Evolutionary conservation across 805 yeast species (phyloP), one percentile per base, ranked within the genome.

Genomic region (Priceomyces castillae): DNA sequence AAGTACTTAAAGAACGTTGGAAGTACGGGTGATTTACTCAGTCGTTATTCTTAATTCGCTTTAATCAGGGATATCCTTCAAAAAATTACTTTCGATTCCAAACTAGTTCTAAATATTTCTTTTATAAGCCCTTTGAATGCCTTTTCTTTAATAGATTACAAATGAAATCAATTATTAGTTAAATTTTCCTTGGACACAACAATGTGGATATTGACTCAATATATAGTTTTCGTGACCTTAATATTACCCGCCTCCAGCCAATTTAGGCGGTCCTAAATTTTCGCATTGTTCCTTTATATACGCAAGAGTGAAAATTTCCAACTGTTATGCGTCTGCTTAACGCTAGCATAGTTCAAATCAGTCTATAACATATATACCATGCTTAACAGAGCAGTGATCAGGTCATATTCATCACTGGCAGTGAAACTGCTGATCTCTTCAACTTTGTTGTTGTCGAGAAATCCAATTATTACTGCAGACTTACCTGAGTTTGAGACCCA

Each of bases 391-490:
- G 40, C 41, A 16, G 17, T 45, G 20, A 18, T 42, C 6, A 48
- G 52, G 42, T 46, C 46, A 2, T 54, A 56, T 33, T 48, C 56
- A 11, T 48, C 53, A 3, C 41, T 39, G 15, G 19, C 47, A 2
- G 35, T 30, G 11, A 30, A 43, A 4, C 41, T 53, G 16, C 20
- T 34, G 18, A 58, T 70, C 20, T 59, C 68, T 15, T 77, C 83
- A 2, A 81, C 84, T 9, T 59, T 88, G 34, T 68, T 90, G 44
- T 73, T 92, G 36, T 81, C 94, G 34, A 77, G 99, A 65, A 76
- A 74, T 31, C 99, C 99, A 22, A 74, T 94, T 30, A 80, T 94
- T 37, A 87, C 96, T 2, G 84, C 86, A 9, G 92, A 86, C 47
- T 68, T 82, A 42, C 73, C 84, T 7, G 78, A 73, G 44, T 84